phyloP scores from a whole-genome alignment of 1,284 basidiomycete genomes.

The Wolfiporia cocos region DNA sequence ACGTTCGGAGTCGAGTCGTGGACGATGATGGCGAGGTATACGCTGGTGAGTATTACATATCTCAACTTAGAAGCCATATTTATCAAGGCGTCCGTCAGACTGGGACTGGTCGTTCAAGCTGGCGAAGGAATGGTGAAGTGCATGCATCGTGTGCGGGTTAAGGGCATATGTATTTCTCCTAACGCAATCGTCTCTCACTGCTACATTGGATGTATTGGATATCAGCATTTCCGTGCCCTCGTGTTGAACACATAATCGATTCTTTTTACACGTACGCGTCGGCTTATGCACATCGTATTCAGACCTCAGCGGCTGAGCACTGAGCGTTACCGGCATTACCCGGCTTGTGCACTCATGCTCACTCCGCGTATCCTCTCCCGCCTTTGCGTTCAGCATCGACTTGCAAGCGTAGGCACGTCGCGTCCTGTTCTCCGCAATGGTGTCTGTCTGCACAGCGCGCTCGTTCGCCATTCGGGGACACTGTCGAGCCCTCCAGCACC shows the following conservation, averaged over 20 bases:
- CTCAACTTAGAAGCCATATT: slow-evolving; percentile 1
- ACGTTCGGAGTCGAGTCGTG: slow-evolving; percentile 71
- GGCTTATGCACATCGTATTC: too few species aligned
- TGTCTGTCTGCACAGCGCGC: too few species aligned
- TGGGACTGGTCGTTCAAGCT: slow-evolving; percentile 83
- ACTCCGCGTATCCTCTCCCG: neutral
- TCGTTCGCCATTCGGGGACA: slow-evolving; percentile 11
- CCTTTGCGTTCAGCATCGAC: neutral
- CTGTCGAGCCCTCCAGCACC: slow-evolving; percentile 14
- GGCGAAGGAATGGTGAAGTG: slow-evolving; percentile 69
- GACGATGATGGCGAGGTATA: slow-evolving; percentile 80
- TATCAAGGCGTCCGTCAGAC: slow-evolving; percentile 36
- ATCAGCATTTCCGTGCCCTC: neutral
- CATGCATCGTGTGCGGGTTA: slow-evolving; percentile 6
- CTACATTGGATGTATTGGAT: slow-evolving; percentile 15
- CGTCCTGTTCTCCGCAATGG: neutral
- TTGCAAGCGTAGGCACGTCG: neutral
- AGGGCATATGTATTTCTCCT: slow-evolving; percentile 16
- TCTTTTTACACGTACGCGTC: too few species aligned
- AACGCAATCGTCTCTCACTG: slow-evolving; percentile 12
- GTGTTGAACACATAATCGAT: slow-evolving; percentile 1
- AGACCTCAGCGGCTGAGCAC: too few species aligned
- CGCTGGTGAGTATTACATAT: slow-evolving; percentile 47
- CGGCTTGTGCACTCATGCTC: slow-evolving; percentile 7
- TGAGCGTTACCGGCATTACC: neutral